Evolutionary conservation across 2,329 filamentous ascomycete genomes (phyloP), one percentile per base, ranked within the genome.

Genomic region (Ceratocystis alfenasii): DNA sequence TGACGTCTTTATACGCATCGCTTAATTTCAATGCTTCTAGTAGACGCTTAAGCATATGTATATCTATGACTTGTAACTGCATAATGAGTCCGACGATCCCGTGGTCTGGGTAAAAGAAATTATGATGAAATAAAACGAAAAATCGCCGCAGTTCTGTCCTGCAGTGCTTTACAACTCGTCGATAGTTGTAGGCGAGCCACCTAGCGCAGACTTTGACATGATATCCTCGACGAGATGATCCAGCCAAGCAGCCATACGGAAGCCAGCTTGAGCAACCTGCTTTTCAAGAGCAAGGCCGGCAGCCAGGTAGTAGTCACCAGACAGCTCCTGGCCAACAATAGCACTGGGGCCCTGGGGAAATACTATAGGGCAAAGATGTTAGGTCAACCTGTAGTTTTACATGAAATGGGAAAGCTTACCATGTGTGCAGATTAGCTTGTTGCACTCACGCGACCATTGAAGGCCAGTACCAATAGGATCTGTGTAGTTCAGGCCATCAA

Each of bases 191-290:
- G 17, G 25, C 8, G 60, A 25, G 2, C 30, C 57, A 33, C 44
- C 20, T 15, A 63, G 48, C 67, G 55, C 65, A 30, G 70, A 69
- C 59, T 70, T 70, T 46, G 74, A 71, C 55, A 48, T 22, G 15
- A 65, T 30, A 12, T 67, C 67, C n/a, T 78, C 74, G 7, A 78
- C 83, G 70, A 88, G 84, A 70, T 80, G 75, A 71, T 88, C 85
- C 68, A 89, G 75, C 84, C 84, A 89, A 22, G 80, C 80, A 1
- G 83, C 87, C 72, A 90, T 78, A 62, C 87, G 80, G 73, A 84
- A 87, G 10, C 87, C 87, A 3, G 84, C 87, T 69, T 82, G 83
- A 6, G 87, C 87, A 68, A 90, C 78, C 72, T 87, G 83, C 67
- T 82, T 72, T 74, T 89, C 84, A 59, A 89, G 78, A 66, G 86